Percentiles rank a stretch among this genome's conserved stretches.
phyloP scores from a whole-genome alignment of 257 asterid genomes.

The Hygrophila difformis region DNA sequence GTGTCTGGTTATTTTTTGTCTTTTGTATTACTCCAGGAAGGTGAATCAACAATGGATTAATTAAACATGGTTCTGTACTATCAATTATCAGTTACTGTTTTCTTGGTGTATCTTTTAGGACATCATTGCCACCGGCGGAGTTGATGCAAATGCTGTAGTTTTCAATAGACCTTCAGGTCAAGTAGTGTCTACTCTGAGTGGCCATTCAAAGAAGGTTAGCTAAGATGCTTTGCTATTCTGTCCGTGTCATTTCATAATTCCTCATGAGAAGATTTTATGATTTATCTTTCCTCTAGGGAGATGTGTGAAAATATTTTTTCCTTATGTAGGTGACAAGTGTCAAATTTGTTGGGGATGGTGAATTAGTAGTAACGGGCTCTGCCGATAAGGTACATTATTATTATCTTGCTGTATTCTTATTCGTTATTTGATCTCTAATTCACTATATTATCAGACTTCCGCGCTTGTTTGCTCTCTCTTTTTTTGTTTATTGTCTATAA shows the following conservation, averaged over 20 bases:
- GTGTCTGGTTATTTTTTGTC: no score
- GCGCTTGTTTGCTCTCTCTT: no score
- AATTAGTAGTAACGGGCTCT: slow-evolving; percentile 69
- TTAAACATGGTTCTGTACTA: not conserved
- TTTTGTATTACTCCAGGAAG: no score
- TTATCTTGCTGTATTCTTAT: no score
- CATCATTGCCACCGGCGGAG: slow-evolving; percentile 90
- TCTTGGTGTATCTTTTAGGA: slow-evolving; percentile 39
- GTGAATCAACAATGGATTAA: no score
- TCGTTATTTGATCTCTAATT: no score
- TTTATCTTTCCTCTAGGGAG: slow-evolving; percentile 4
- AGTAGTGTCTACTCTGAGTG: slow-evolving; percentile 87
- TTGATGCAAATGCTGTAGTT: slow-evolving; percentile 74
- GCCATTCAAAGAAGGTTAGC: slow-evolving; percentile 91
- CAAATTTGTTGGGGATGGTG: slow-evolving; percentile 81
- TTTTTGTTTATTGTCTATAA: no score
- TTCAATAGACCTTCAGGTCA: slow-evolving; percentile 87
- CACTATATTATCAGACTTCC: no score
- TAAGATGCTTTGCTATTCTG: not conserved
- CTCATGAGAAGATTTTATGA: not conserved
- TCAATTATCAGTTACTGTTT: slow-evolving; percentile 9
- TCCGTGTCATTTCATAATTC: slow-evolving; percentile 7
- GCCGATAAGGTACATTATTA: slow-evolving; percentile 72
- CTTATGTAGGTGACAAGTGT: slow-evolving; percentile 62
- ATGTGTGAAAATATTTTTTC: slow-evolving; percentile 10